Conservation (phyloP, 352 stramenopile genomes). For the Albugo candida region DNA sequence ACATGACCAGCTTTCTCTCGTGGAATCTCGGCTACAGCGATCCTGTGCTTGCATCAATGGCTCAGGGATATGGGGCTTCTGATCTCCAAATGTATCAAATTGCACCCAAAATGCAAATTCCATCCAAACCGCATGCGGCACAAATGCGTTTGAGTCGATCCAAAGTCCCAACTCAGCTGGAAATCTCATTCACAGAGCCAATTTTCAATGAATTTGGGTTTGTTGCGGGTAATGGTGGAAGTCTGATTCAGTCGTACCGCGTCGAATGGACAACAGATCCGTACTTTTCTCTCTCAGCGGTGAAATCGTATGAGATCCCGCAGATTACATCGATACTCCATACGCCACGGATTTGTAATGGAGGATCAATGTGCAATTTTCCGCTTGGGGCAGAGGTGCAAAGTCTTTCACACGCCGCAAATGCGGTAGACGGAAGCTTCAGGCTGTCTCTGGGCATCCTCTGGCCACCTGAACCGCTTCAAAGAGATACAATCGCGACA, state of each 20-base stretch:
- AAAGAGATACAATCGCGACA: not conserved
- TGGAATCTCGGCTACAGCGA: slow-evolving; percentile 33
- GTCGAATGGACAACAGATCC: slow-evolving; percentile 31
- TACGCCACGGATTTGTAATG: slow-evolving; percentile 10
- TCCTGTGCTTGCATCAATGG: slow-evolving; percentile 27
- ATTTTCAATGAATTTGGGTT: slow-evolving; percentile 53
- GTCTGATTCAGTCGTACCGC: slow-evolving; percentile 38
- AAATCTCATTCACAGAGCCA: slow-evolving; percentile 52
- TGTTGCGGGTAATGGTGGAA: slow-evolving; percentile 22
- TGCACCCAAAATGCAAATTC: slow-evolving; percentile 22
- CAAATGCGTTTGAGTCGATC: slow-evolving; percentile 53
- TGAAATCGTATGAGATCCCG: slow-evolving; percentile 25
- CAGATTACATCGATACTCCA: slow-evolving; percentile 16
- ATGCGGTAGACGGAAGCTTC: slow-evolving; percentile 44
- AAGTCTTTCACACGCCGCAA: slow-evolving; percentile 57
- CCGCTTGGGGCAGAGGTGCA: slow-evolving; percentile 85
- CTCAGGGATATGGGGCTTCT: slow-evolving; percentile 9
- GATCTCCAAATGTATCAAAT: slow-evolving; percentile 14
- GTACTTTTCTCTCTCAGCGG: slow-evolving; percentile 16
- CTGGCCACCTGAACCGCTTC: not conserved
- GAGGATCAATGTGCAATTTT: slow-evolving; percentile 41
- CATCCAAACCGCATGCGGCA: slow-evolving; percentile 47
- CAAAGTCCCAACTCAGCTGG: slow-evolving; percentile 56
- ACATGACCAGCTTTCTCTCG: slow-evolving; percentile 8
- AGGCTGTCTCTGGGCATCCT: slow-evolving; percentile 26